Percentiles rank a stretch among this genome's conserved stretches.
phyloP scores from a whole-genome alignment of 2,329 filamentous ascomycete genomes.

The Calonectria leucothoes region DNA sequence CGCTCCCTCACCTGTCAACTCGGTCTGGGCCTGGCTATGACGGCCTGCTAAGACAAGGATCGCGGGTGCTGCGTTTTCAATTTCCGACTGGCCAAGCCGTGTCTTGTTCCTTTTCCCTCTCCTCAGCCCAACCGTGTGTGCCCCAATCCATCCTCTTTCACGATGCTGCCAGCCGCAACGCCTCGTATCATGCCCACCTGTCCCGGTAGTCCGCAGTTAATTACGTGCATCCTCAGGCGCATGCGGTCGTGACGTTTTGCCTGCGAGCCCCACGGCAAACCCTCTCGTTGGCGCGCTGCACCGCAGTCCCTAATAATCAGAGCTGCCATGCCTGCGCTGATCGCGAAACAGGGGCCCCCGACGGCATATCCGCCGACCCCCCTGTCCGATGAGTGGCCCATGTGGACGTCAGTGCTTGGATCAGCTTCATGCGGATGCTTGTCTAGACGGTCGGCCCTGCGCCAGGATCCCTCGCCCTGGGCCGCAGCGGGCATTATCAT shows the following conservation, averaged over 20 bases:
- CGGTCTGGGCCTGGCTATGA: conserved; percentile 13
- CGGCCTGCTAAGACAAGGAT: conserved; percentile 20
- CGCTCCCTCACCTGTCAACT: conserved; percentile 12
- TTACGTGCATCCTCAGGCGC: neutral
- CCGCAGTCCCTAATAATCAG: neutral
- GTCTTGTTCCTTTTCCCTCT: neutral
- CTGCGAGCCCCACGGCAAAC: neutral
- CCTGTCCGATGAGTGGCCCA: conserved; percentile 31
- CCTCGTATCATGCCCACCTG: neutral
- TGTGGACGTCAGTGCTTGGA: conserved; percentile 10
- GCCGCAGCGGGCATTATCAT: conserved; percentile 25
- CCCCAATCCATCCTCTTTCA: neutral
- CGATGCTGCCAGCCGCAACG: neutral
- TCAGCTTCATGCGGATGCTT: conserved; percentile 40
- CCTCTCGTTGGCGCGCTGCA: neutral
- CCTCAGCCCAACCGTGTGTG: neutral
- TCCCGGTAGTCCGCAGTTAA: neutral
- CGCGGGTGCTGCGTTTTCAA: neutral
- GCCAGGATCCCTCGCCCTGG: conserved; percentile 35
- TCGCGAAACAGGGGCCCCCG: conserved; percentile 41
- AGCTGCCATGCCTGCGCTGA: conserved; percentile 32
- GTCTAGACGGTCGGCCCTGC: conserved; percentile 18
- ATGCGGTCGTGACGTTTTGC: neutral
- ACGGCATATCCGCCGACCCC: conserved; percentile 30
- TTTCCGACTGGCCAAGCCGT: neutral